Evolutionary conservation across 1,284 basidiomycete genomes (phyloP).

Genomic region (Trichosporon coremiiforme): DNA sequence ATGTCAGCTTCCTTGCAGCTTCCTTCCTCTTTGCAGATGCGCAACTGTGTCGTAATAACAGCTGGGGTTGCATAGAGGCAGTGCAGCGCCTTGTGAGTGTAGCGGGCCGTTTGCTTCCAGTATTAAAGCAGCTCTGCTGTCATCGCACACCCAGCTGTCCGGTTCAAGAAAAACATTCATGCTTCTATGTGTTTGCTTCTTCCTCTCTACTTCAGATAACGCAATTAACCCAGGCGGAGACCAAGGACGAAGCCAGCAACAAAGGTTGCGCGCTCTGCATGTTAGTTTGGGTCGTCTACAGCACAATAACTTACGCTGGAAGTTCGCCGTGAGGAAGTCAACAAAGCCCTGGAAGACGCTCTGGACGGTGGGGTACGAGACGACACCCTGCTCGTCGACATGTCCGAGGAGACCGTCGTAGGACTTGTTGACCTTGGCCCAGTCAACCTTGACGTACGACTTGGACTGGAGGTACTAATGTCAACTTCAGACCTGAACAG

Average conservation of each 20-base stretch:
- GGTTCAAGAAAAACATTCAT: background rate
- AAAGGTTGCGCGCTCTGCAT: conserved; percentile 59
- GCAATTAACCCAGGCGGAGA: conserved; percentile 58
- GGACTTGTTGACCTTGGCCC: conserved; percentile 62
- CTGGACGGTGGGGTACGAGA: conserved; percentile 64
- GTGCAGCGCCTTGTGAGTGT: no score
- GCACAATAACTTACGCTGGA: conserved; percentile 64
- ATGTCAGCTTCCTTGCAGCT: background rate
- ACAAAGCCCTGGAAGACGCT: conserved; percentile 73
- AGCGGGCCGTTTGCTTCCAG: no score
- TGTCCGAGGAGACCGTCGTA: conserved; percentile 77
- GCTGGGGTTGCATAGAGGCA: no score
- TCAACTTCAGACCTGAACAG: conserved; percentile 1
- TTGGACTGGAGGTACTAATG: conserved; percentile 72
- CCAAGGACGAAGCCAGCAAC: conserved; percentile 60
- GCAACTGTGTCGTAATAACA: no score
- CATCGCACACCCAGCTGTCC: no score
- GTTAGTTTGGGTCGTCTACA: background rate
- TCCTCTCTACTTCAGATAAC: background rate
- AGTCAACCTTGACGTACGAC: conserved; percentile 76
- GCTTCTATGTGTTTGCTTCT: conserved; percentile 9
- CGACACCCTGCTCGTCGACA: conserved; percentile 62
- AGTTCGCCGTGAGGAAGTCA: conserved; percentile 88
- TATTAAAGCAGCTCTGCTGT: no score
- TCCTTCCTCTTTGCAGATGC: background rate